Evolutionary conservation across 805 yeast species (phyloP).

Genomic region (Clavispora santaluciae): DNA sequence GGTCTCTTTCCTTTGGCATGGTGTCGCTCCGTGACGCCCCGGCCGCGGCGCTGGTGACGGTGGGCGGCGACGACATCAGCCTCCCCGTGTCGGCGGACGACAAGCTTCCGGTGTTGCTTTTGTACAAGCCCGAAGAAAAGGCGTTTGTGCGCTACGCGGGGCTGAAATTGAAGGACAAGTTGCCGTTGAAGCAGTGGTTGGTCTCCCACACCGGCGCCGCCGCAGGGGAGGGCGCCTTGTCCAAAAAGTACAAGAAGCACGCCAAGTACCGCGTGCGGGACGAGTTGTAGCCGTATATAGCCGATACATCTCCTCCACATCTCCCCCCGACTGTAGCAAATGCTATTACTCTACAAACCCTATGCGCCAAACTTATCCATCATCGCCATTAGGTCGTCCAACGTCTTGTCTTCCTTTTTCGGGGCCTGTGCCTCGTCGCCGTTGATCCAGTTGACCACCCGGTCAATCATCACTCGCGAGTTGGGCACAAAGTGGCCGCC

Average conservation of each 20-base stretch:
- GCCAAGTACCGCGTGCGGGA: constrained; percentile 23
- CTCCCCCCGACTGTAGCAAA: no score
- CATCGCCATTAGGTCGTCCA: constrained; percentile 33
- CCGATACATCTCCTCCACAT: no score
- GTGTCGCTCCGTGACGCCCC: constrained; percentile 19
- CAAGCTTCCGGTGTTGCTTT: constrained; percentile 25
- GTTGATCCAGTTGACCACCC: constrained; percentile 38
- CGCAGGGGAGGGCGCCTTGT: constrained; percentile 36
- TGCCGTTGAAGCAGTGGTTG: constrained; percentile 30
- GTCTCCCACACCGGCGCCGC: constrained; percentile 24
- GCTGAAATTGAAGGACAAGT: constrained; percentile 26
- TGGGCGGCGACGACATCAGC: constrained; percentile 18
- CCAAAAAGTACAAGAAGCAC: constrained; percentile 28
- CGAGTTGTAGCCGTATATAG: neutral
- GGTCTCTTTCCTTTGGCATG: constrained; percentile 44
- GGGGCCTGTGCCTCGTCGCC: constrained; percentile 10
- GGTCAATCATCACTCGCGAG: constrained; percentile 48
- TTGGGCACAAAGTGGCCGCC: constrained; percentile 98
- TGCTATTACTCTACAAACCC: no score
- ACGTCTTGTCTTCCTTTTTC: constrained; percentile 11
- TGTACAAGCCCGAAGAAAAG: constrained; percentile 16
- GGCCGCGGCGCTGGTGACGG: constrained; percentile 4
- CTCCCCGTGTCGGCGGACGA: constrained; percentile 17
- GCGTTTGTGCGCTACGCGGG: constrained; percentile 20
- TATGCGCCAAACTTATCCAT: constrained; percentile 36